Evolutionary conservation across 306 rosid genomes (phyloP).

Genomic region (Quercus parvula): DNA sequence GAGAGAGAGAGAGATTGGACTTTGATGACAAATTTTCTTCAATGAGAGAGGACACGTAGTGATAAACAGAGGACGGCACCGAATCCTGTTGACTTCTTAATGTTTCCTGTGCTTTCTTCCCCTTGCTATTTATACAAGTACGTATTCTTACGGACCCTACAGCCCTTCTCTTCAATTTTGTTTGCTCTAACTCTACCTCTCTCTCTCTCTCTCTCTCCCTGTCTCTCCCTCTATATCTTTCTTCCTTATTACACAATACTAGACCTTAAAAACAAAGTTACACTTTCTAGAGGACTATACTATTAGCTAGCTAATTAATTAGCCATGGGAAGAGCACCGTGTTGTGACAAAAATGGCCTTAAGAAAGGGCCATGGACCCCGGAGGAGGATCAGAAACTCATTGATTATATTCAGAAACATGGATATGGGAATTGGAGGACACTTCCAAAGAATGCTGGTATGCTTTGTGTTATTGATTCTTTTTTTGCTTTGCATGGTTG

Average conservation of each 20-base stretch:
- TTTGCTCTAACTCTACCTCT: neutral
- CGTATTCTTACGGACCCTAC: conserved; percentile 46
- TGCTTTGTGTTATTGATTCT: neutral
- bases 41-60: conserved; percentile 57
- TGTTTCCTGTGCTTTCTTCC: neutral
- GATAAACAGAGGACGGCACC: conserved; percentile 72
- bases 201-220: neutral
- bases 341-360: conserved; percentile 87
- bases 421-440: conserved; percentile 98
- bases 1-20: neutral
- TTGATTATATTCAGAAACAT: conserved; percentile 69
- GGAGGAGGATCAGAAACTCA: conserved; percentile 82
- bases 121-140: conserved; percentile 53
- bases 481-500: neutral
- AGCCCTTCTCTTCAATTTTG: neutral
- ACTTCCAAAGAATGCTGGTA: conserved; percentile 97
- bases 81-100: conserved; percentile 61
- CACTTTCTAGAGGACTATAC: neutral
- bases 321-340: conserved; percentile 90
- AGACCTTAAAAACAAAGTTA: neutral
- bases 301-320: neutral
- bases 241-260: neutral
- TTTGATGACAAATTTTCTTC: neutral
- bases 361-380: conserved; percentile 97
- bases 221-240: neutral